Base-by-base conservation (phyloP, 1,284 basidiomycete genomes). In the Hortiboletus rubellus region DNA sequence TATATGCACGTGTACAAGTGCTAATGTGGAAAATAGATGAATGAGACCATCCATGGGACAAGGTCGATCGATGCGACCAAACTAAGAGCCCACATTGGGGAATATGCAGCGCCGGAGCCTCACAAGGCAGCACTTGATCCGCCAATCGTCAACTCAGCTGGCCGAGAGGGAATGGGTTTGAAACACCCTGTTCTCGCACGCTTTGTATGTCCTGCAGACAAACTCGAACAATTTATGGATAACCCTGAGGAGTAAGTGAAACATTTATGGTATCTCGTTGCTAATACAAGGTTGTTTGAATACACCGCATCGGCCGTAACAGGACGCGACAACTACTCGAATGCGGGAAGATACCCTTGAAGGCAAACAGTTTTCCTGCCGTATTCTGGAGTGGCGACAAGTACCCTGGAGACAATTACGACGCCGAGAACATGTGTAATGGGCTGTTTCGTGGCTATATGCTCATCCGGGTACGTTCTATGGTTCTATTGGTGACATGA, bases 361-460 rank as follows among this genome's bases (percentile, higher is more conserved):
- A 27, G 3, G 54, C 46, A 37, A n/a, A 14, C 3, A 17, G 14
- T 9, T 42, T 57, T 6, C 55, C 55, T 3, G 24, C 46, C 9
- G 12, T 57, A 5, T 36, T 57, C 18, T 57, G 55, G 51, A 42
- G 40, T 9, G 33, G 55, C 7, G 33, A 53, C 8, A 9, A n/a
- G 22, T 44, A 12, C 6, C 55, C 55, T 15, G 44, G 51, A 3
- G 14, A 41, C 24, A 14, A 53, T 22, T 57, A 37, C 1, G 12
- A 43, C 6, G 18, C n/a, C 1, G 17, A 30, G 10, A 27, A 47
- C 7, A 47, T 47, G 50, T 10, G 17, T 2, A 11, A 40, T 10
- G 55, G 55, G 6, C 36, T 57, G 5, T 57, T 54, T 8, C 18
- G 11, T 7, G 22, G 45, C 5, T 54, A 54, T 27, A 17, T 57